Conservation (phyloP, 2,329 filamentous ascomycete genomes). For the Paracoccidioides brasiliensis region DNA sequence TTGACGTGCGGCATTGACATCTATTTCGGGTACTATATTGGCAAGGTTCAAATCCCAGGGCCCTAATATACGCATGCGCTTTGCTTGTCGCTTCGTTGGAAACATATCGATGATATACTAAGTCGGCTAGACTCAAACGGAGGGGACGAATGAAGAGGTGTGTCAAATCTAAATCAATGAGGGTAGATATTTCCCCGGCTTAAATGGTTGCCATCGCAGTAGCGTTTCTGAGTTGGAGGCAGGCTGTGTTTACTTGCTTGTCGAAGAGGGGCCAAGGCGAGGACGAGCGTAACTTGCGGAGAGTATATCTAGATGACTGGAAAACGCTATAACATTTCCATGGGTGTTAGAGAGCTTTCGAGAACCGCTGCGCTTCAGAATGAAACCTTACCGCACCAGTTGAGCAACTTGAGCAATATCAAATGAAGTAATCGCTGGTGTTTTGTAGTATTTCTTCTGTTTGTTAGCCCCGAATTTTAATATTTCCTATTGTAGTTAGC, state of each 20-base stretch:
- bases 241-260: not conserved
- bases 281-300: not conserved
- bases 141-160: not conserved
- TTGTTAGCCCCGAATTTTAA: too few species aligned
- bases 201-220: not conserved
- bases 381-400: not conserved
- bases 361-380: not conserved
- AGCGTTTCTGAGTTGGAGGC: not conserved
- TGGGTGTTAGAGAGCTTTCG: not conserved
- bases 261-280: not conserved
- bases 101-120: not conserved
- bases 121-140: not conserved
- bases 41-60: not conserved
- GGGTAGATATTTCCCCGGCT: too few species aligned
- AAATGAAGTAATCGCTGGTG: too few species aligned
- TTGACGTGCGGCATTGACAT: conserved; percentile 47
- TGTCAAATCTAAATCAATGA: not conserved
- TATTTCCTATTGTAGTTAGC: not conserved
- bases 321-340: not conserved
- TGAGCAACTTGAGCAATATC: not conserved
- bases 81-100: conserved; percentile 31
- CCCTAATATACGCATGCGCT: conserved; percentile 43
- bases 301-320: not conserved
- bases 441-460: too few species aligned
- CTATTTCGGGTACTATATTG: conserved; percentile 7